These are phyloP conservation scores for Mesotaenium endlicherianum DNA, from an alignment of 139 green algal genomes.

Conservation along the genomic window DNA sequence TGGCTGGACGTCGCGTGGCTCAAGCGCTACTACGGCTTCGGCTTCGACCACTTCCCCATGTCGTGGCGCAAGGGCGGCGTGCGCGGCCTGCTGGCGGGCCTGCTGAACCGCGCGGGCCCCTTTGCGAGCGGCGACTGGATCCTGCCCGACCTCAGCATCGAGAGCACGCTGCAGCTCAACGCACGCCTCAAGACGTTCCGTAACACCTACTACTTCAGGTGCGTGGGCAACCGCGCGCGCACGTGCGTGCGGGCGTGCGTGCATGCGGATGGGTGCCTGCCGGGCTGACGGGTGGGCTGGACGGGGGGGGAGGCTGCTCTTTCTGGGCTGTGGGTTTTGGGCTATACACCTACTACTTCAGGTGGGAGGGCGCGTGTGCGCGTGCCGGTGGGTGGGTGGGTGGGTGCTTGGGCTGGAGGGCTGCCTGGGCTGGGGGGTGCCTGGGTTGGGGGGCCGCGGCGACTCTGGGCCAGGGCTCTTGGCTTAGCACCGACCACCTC, in stretches of 20 bases:
- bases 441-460: no score
- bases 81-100: background rate
- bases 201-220: constrained; percentile 48
- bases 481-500: no score
- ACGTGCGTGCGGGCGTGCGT: no score
- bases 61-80: constrained; percentile 28
- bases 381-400: no score
- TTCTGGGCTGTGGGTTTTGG: background rate
- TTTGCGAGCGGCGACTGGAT: constrained; percentile 37
- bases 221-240: no score
- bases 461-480: no score
- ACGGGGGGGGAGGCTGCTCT: no score
- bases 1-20: constrained; percentile 28
- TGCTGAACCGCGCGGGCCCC: constrained; percentile 6
- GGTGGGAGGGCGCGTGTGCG: no score
- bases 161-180: constrained; percentile 27
- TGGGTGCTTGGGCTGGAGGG: no score
- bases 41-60: constrained; percentile 36
- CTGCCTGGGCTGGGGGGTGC: no score
- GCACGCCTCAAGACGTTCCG: constrained; percentile 12
- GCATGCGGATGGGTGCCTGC: no score
- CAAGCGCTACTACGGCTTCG: constrained; percentile 36
- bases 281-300: no score
- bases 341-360: background rate
- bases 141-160: constrained; percentile 38